Evolutionary conservation across 2,329 filamentous ascomycete species (phyloP).

Genomic region (Lachnellula occidentalis): DNA sequence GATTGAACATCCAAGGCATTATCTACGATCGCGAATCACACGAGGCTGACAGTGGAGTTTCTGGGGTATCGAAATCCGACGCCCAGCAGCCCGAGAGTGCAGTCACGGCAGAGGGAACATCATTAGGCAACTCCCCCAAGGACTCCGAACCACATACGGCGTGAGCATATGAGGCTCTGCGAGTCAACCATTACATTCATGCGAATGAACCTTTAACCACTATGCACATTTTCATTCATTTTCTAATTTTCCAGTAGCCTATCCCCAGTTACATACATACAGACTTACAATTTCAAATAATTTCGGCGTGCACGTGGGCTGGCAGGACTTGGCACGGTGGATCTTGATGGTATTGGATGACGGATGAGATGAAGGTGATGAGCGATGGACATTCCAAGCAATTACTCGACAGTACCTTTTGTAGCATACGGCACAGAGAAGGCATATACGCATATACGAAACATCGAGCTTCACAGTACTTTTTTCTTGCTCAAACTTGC

Average conservation of each 20-base stretch:
- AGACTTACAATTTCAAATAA: conserved; percentile 9
- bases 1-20: conserved; percentile 30
- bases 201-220: conserved; percentile 10
- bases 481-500: background rate
- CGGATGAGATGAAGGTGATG: conserved; percentile 12
- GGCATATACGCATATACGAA: conserved; percentile 3
- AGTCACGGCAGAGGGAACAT: background rate
- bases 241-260: conserved; percentile 9
- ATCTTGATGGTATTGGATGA: conserved; percentile 1
- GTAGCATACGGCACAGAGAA: conserved; percentile 12
- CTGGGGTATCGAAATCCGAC: conserved; percentile 27
- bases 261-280: conserved; percentile 8
- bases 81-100: conserved; percentile 14
- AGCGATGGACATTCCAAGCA: conserved; percentile 6
- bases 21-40: conserved; percentile 28
- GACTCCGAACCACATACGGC: conserved; percentile 18
- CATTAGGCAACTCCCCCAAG: background rate
- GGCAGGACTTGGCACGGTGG: conserved; percentile 11
- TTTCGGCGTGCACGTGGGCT: conserved; percentile 11
- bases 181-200: conserved; percentile 4
- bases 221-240: conserved; percentile 15
- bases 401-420: conserved; percentile 10
- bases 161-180: conserved; percentile 6
- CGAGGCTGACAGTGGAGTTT: conserved; percentile 31
- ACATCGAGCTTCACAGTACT: background rate